phyloP scores from a whole-genome alignment of 805 yeast species.

The Wickerhamia fluorescens region DNA sequence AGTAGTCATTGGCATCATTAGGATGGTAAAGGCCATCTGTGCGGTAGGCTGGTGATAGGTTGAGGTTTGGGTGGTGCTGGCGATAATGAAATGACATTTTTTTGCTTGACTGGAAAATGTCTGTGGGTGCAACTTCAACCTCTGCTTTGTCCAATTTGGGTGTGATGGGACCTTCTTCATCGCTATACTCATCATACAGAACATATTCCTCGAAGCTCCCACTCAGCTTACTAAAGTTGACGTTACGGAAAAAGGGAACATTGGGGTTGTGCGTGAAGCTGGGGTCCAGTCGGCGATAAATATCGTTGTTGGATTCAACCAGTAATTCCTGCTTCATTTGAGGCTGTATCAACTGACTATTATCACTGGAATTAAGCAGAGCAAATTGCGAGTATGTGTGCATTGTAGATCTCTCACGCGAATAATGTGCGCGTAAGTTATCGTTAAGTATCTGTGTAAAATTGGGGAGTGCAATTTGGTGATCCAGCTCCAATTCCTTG shows the following conservation, averaged over 20 bases:
- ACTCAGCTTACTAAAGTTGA: slow-evolving; percentile 30
- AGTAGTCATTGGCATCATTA: slow-evolving; percentile 6
- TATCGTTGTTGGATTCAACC: no score
- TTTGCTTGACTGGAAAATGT: slow-evolving; percentile 4
- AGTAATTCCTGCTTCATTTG: no score
- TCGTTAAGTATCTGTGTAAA: slow-evolving; percentile 34
- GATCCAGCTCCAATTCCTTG: neutral
- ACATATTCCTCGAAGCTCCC: slow-evolving; percentile 33
- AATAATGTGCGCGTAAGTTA: slow-evolving; percentile 27
- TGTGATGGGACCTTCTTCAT: slow-evolving; percentile 11
- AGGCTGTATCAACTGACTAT: slow-evolving; percentile 2
- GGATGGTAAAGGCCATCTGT: no score
- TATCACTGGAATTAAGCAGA: slow-evolving; percentile 15
- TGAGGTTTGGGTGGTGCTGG: slow-evolving; percentile 26
- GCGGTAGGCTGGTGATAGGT: no score
- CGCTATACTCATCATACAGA: slow-evolving; percentile 21
- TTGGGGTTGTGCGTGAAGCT: slow-evolving; percentile 3
- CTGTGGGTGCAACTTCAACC: slow-evolving; percentile 1
- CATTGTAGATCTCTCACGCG: slow-evolving; percentile 22
- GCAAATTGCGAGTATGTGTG: slow-evolving; percentile 29
- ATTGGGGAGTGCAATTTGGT: slow-evolving; percentile 16
- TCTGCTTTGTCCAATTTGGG: no score
- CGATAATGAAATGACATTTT: slow-evolving; percentile 34
- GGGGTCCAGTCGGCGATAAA: no score
- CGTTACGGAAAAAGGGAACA: slow-evolving; percentile 32